phyloP scores from a whole-genome alignment of 2,329 filamentous ascomycete genomes.

The Diplodia seriata region DNA sequence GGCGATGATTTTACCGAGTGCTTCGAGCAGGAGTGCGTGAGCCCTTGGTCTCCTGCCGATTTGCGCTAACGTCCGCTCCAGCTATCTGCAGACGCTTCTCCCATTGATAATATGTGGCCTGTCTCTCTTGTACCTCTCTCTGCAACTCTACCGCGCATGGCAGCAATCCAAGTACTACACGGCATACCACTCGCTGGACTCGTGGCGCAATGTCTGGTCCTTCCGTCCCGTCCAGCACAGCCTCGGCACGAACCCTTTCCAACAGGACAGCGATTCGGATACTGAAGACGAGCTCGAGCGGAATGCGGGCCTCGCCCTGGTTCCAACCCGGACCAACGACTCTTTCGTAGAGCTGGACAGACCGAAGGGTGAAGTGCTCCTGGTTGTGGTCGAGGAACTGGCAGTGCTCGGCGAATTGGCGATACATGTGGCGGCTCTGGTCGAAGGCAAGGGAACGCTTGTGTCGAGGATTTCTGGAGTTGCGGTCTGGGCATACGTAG shows the following conservation, averaged over 20 bases:
- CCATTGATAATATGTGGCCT: constrained; percentile 74
- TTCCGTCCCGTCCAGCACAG: constrained; percentile 41
- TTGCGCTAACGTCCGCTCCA: constrained; percentile 46
- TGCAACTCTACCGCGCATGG: constrained; percentile 63
- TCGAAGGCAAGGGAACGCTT: constrained; percentile 51
- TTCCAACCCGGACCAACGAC: constrained; percentile 58
- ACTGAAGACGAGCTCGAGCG: constrained; percentile 67
- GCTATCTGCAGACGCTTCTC: constrained; percentile 80
- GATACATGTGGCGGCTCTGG: constrained; percentile 70
- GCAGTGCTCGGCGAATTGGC: constrained; percentile 75
- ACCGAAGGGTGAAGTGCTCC: constrained; percentile 73
- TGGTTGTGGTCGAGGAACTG: constrained; percentile 76
- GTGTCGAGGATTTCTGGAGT: constrained; percentile 67
- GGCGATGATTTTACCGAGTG: constrained; percentile 68
- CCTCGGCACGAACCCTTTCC: constrained; percentile 38
- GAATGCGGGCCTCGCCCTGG: constrained; percentile 62
- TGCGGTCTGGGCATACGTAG: constrained; percentile 79
- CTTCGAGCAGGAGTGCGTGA: constrained; percentile 68
- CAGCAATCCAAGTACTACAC: constrained; percentile 60
- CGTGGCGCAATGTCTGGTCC: constrained; percentile 51
- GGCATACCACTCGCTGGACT: constrained; percentile 65
- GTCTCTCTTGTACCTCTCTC: constrained; percentile 71
- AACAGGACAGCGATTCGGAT: constrained; percentile 48
- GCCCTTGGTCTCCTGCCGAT: background rate
- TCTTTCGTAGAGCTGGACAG: constrained; percentile 73